These are phyloP conservation scores for Besnoitia besnoiti DNA, from an alignment of 169 alveolate species.

Conservation along the genomic window DNA sequence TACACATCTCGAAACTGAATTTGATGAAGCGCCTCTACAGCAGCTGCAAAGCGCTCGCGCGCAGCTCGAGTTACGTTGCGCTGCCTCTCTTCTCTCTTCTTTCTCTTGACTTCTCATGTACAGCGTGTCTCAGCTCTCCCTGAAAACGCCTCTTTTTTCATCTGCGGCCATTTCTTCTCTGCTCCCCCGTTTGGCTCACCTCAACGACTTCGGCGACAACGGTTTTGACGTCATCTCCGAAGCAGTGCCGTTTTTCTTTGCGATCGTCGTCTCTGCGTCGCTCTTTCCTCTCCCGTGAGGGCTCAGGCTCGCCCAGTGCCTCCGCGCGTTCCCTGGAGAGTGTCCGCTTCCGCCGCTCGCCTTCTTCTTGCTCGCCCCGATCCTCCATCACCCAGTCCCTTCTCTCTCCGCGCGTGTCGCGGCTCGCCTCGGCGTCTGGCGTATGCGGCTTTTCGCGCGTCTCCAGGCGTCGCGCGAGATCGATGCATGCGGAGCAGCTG, in stretches of 20 bases:
- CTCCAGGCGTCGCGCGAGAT: not conserved
- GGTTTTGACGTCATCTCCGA: not conserved
- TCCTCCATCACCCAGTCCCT: not conserved
- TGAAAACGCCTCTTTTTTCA: no score
- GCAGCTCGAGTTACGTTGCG: no score
- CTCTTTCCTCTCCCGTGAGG: not conserved
- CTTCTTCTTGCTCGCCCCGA: not conserved
- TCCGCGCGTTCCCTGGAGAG: not conserved
- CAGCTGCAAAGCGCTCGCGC: no score
- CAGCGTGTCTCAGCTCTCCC: no score
- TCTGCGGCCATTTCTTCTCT: not conserved
- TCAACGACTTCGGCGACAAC: not conserved
- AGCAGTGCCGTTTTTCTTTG: not conserved
- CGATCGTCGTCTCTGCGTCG: not conserved
- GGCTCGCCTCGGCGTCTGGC: not conserved
- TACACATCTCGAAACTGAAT: no score
- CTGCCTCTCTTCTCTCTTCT: no score
- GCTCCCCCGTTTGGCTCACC: not conserved
- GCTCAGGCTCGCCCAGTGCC: not conserved
- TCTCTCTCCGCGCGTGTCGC: not conserved
- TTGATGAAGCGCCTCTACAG: no score
- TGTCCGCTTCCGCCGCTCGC: not conserved
- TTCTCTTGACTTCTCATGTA: no score
- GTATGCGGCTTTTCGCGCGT: not conserved
- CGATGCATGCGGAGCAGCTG: conserved; percentile 1